Evolutionary conservation across 805 yeast genomes (phyloP).

Genomic region (Zygosaccharomyces kombuchaensis): DNA sequence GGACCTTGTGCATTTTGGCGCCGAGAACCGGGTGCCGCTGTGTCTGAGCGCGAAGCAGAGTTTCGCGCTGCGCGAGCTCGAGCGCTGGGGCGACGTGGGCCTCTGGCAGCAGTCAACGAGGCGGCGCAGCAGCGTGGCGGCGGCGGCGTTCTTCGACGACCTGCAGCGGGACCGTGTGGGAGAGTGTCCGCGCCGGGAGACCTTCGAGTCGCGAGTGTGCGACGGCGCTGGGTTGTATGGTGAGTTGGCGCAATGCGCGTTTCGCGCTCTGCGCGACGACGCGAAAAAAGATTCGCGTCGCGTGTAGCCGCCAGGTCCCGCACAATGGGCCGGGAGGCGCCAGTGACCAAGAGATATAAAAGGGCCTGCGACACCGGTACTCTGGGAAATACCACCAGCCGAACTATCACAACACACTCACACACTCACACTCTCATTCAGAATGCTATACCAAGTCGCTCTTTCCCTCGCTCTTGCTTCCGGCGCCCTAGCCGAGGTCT

Average conservation of each 20-base stretch:
- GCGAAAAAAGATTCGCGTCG: conserved; percentile 7
- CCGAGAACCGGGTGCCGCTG: conserved; percentile 21
- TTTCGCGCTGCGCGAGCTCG: conserved; percentile 13
- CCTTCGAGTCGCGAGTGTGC: conserved; percentile 6
- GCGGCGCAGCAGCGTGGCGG: conserved; percentile 7
- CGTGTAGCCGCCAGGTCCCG: neutral
- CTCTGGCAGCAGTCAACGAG: conserved; percentile 20
- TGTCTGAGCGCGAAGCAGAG: conserved; percentile 13
- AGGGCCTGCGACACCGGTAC: conserved; percentile 2
- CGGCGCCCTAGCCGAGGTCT: conserved; percentile 10
- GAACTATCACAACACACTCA: neutral
- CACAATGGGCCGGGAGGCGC: too few relatives aligned
- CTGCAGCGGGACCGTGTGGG: conserved; percentile 15
- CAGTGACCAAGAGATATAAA: neutral
- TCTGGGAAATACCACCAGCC: neutral
- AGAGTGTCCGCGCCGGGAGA: neutral
- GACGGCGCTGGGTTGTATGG: neutral
- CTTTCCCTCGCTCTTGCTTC: conserved; percentile 14
- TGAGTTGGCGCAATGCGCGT: conserved; percentile 8
- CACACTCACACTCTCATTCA: neutral
- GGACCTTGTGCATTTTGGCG: conserved; percentile 30
- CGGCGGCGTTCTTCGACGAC: conserved; percentile 18
- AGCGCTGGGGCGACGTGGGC: conserved; percentile 26
- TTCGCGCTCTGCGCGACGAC: conserved; percentile 7
- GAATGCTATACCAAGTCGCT: conserved; percentile 2